These are phyloP conservation scores for Barnettozyma sucrosica DNA, from an alignment of 805 yeast species.

Conservation along the genomic window DNA sequence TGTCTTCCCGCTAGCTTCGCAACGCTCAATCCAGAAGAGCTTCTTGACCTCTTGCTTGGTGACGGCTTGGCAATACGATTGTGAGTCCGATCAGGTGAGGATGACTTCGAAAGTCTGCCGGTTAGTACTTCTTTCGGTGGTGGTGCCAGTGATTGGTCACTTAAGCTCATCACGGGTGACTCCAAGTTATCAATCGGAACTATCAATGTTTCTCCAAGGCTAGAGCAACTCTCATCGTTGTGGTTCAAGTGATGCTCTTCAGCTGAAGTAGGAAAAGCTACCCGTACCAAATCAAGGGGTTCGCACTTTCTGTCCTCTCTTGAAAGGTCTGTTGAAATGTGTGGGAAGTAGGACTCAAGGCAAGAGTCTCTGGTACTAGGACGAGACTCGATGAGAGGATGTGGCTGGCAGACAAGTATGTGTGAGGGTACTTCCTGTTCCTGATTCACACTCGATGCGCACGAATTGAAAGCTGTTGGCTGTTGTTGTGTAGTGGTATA, in stretches of 20 bases:
- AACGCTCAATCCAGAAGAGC: not conserved
- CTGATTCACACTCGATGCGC: not conserved
- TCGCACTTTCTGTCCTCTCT: not conserved
- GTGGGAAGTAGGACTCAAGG: not conserved
- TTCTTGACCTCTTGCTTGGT: conserved; percentile 2
- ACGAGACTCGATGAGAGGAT: not conserved
- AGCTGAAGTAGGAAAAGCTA: not conserved
- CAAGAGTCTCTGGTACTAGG: not conserved
- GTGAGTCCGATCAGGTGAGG: not conserved
- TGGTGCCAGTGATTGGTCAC: not conserved
- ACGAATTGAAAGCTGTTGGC: not conserved
- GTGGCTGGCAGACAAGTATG: not conserved
- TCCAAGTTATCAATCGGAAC: not conserved
- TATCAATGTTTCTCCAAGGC: too few relatives aligned
- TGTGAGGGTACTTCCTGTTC: not conserved
- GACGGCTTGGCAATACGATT: conserved; percentile 8
- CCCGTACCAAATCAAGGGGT: not conserved
- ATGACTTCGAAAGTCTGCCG: not conserved
- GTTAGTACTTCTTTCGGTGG: not conserved
- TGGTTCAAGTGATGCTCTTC: not conserved
- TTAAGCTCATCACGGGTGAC: not conserved
- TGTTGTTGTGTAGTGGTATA: not conserved
- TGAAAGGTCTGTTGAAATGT: conserved; percentile 1
- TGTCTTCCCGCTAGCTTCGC: not conserved
- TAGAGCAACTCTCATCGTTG: not conserved